These are phyloP conservation scores for Kodamaea laetipori DNA, from an alignment of 805 yeast species.

Conservation along the genomic window DNA sequence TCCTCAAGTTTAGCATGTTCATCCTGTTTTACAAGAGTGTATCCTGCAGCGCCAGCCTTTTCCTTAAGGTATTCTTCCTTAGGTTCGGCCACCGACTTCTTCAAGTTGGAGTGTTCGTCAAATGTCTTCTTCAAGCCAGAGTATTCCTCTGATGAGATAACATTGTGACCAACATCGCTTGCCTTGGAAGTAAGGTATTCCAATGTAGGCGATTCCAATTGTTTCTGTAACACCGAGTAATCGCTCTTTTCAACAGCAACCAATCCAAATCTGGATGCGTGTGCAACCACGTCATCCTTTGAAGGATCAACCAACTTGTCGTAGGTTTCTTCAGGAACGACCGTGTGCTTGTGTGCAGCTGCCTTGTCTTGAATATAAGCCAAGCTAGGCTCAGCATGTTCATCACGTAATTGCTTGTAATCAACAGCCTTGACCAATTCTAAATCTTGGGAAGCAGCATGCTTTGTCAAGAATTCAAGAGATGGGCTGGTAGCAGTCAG, in stretches of 20 bases:
- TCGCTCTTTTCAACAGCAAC: conserved; percentile 17
- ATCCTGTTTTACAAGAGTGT: conserved; percentile 3
- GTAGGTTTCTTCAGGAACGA: conserved; percentile 16
- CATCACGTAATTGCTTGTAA: conserved; percentile 4
- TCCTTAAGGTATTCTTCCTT: conserved; percentile 2
- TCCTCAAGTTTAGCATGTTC: conserved; percentile 7
- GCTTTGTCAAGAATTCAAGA: conserved; percentile 6
- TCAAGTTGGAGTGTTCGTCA: conserved; percentile 4
- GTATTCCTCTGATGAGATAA: conserved; percentile 4
- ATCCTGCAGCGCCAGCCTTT: conserved; percentile 6
- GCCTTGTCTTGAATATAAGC: conserved; percentile 20
- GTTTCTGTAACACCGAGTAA: conserved; percentile 12
- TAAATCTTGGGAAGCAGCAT: conserved; percentile 4
- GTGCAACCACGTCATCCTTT: conserved; percentile 9
- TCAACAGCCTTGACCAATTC: conserved; percentile 5
- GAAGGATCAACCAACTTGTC: conserved; percentile 15
- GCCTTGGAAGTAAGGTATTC: conserved; percentile 15
- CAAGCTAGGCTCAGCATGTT: neutral
- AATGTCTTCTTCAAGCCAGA: neutral
- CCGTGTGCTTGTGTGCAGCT: conserved; percentile 12
- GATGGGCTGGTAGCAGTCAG: conserved; percentile 3
- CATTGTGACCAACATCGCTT: conserved; percentile 5
- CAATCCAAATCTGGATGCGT: conserved; percentile 18
- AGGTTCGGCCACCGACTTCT: conserved; percentile 3
- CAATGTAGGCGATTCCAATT: conserved; percentile 12